These are phyloP conservation scores for Elongisporangium senticosum DNA, from an alignment of 352 stramenopile genomes.

Conservation along the genomic window DNA sequence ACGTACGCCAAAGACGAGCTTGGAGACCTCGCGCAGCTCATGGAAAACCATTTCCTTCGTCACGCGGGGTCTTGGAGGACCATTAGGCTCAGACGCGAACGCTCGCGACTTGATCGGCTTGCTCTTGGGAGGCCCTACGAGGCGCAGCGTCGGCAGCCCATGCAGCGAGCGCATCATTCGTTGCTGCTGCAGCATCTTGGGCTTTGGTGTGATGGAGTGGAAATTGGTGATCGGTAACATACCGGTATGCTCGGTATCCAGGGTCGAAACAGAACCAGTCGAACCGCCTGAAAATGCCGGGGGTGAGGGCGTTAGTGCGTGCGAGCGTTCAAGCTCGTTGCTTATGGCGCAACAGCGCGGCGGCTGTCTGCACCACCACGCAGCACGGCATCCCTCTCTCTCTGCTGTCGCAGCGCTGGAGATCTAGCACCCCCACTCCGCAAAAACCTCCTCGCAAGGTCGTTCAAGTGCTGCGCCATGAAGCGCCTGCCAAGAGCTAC, in stretches of 20 bases:
- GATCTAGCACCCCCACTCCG: background rate
- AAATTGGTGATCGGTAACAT: background rate
- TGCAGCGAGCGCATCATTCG: background rate
- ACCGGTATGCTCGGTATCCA: background rate
- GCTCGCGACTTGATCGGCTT: background rate
- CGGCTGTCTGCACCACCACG: background rate
- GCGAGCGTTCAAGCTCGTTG: background rate
- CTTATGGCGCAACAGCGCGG: background rate
- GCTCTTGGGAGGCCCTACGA: background rate
- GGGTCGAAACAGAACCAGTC: background rate
- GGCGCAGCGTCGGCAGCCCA: background rate
- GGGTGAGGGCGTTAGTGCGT: background rate
- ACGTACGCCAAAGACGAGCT: conserved; percentile 52
- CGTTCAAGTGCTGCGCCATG: conserved; percentile 60
- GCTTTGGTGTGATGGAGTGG: background rate
- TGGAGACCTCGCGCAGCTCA: conserved; percentile 57
- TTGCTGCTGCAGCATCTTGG: background rate
- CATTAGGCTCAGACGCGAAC: background rate
- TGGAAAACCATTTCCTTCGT: conserved; percentile 38
- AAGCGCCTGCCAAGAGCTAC: conserved; percentile 43
- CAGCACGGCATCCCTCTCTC: background rate
- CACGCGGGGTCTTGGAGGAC: conserved; percentile 12
- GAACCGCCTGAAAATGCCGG: background rate
- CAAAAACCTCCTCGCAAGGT: background rate
- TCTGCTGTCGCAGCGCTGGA: background rate